phyloP scores from a whole-genome alignment of 768 basidiomycete species.

The Leccinum truebloodii region DNA sequence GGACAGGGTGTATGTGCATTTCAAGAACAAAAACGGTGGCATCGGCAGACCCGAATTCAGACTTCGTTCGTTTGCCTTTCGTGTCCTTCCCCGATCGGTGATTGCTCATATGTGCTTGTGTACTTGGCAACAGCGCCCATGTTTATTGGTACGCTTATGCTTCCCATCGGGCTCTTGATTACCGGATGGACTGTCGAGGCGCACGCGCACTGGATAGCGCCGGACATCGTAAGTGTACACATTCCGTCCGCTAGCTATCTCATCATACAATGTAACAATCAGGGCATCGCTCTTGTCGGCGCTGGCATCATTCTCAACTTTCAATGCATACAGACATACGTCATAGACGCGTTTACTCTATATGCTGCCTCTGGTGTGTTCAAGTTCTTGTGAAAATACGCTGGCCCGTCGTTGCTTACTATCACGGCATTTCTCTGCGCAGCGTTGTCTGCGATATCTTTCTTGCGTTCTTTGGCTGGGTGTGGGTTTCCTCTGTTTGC shows the following conservation, averaged over 20 bases:
- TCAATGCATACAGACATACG: constrained; percentile 64
- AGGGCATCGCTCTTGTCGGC: constrained; percentile 62
- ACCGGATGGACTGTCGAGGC: constrained; percentile 66
- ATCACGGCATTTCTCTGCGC: constrained; percentile 2
- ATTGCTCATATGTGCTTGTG: constrained; percentile 6
- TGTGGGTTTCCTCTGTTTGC: constrained; percentile 82
- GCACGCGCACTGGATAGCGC: constrained; percentile 65
- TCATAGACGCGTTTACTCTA: constrained; percentile 66
- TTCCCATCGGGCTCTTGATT: constrained; percentile 70
- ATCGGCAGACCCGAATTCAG: constrained; percentile 55
- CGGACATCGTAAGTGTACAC: constrained; percentile 54
- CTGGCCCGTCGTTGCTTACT: background rate
- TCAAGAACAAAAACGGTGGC: constrained; percentile 51
- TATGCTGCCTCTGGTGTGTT: constrained; percentile 29
- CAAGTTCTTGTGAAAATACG: background rate
- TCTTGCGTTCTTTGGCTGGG: constrained; percentile 63
- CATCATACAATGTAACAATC: constrained; percentile 8
- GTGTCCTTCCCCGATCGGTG: background rate
- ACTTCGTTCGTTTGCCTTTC: constrained; percentile 39
- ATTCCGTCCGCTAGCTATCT: too few species aligned
- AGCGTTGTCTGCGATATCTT: constrained; percentile 68
- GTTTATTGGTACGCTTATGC: constrained; percentile 54
- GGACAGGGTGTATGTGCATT: constrained; percentile 53
- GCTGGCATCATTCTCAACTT: constrained; percentile 59
- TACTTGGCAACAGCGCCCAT: constrained; percentile 46